Evolutionary conservation across 2,329 filamentous ascomycete genomes (phyloP).

Genomic region (Catunica adiposa): DNA sequence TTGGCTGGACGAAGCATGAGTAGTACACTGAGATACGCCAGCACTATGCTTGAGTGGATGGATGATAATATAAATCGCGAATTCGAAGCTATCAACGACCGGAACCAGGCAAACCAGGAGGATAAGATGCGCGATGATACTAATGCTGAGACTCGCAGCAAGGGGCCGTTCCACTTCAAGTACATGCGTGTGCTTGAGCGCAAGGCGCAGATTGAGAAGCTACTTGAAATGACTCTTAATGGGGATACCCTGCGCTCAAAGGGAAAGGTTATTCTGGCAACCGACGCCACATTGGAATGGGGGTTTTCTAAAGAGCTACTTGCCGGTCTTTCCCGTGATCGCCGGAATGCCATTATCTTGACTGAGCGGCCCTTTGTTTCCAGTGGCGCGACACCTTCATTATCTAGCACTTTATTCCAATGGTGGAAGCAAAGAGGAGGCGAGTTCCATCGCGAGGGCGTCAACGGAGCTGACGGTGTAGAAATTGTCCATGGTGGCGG

Average conservation of each 20-base stretch:
- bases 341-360: constrained; percentile 70
- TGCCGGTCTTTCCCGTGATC: constrained; percentile 54
- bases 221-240: constrained; percentile 34
- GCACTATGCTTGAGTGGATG: constrained; percentile 99
- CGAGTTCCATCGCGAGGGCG: constrained; percentile 43
- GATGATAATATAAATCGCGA: constrained; percentile 87
- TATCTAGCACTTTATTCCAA: constrained; percentile 64
- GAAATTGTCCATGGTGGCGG: constrained; percentile 52
- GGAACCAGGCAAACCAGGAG: constrained; percentile 31
- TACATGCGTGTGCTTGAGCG: constrained; percentile 71
- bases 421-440: constrained; percentile 57
- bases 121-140: constrained; percentile 22
- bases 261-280: constrained; percentile 76
- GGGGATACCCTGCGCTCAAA: constrained; percentile 22
- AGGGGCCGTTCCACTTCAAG: constrained; percentile 78
- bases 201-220: constrained; percentile 59
- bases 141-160: constrained; percentile 20
- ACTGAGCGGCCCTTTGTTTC: constrained; percentile 51
- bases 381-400: constrained; percentile 31
- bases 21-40: constrained; percentile 75
- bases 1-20: constrained; percentile 74
- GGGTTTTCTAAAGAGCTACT: constrained; percentile 78
- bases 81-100: constrained; percentile 53
- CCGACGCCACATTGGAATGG: constrained; percentile 82
- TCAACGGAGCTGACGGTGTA: constrained; percentile 36